These are phyloP conservation scores for Paraphaeosphaeria sporulosa DNA, from an alignment of 2,329 filamentous ascomycete species.

Conservation along the genomic window DNA sequence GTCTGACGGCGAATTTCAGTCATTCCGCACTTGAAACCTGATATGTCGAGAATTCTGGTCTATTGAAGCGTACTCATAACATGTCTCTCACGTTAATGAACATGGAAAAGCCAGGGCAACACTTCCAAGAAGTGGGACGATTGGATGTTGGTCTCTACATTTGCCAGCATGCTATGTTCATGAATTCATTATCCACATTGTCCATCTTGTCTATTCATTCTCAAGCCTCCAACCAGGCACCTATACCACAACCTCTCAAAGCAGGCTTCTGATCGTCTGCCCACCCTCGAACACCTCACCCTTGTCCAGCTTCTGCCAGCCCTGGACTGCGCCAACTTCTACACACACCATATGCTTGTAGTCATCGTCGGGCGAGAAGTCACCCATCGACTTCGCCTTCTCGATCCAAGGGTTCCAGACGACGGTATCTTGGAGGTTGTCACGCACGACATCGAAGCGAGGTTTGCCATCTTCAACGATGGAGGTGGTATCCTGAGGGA, in stretches of 20 bases:
- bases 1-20: not conserved
- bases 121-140: not conserved
- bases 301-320: slow-evolving; percentile 84
- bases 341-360: slow-evolving; percentile 95
- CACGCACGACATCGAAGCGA: slow-evolving; percentile 77
- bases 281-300: slow-evolving; percentile 74
- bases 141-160: slow-evolving; percentile 2
- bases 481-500: slow-evolving; percentile 68
- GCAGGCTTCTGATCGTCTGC: slow-evolving; percentile 60
- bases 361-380: slow-evolving; percentile 88
- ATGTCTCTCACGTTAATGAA: not conserved
- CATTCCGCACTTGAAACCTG: not conserved
- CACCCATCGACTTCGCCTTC: slow-evolving; percentile 80
- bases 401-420: slow-evolving; percentile 98
- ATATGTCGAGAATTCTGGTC: not conserved
- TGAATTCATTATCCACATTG: slow-evolving; percentile 9
- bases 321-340: slow-evolving; percentile 84
- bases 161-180: slow-evolving; percentile 1
- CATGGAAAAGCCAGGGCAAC: not conserved
- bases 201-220: slow-evolving; percentile 3
- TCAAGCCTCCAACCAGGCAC: not conserved
- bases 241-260: slow-evolving; percentile 26
- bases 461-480: slow-evolving; percentile 70
- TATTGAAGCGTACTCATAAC: not conserved
- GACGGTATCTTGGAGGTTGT: slow-evolving; percentile 86